phyloP scores from a whole-genome alignment of 768 basidiomycete species.

The Termitomyces bulborhizus region DNA sequence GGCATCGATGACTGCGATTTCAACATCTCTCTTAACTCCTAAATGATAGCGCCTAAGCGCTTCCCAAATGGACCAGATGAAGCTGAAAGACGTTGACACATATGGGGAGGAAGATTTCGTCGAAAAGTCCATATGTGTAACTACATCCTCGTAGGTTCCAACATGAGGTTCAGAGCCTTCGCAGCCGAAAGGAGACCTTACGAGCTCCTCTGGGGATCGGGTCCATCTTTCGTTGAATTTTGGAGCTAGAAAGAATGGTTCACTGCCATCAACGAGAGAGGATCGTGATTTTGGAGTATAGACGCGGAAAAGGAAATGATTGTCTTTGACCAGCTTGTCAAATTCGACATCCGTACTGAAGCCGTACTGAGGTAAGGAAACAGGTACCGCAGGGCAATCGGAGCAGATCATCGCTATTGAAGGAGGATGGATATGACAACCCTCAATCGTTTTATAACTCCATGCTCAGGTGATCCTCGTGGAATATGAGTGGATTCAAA shows the following conservation, averaged over 20 bases:
- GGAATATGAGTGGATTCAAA: slow-evolving; percentile 24
- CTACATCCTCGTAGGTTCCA: slow-evolving; percentile 55
- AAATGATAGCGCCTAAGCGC: slow-evolving; percentile 68
- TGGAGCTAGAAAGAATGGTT: slow-evolving; percentile 66
- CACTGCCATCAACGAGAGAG: slow-evolving; percentile 44
- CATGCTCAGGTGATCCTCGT: slow-evolving; percentile 22
- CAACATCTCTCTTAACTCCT: slow-evolving; percentile 67
- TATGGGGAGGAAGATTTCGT: slow-evolving; percentile 65
- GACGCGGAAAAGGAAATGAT: slow-evolving; percentile 75
- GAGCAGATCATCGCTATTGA: slow-evolving; percentile 17
- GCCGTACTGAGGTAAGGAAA: slow-evolving; percentile 62
- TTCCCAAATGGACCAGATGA: slow-evolving; percentile 81
- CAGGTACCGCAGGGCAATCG: slow-evolving; percentile 8
- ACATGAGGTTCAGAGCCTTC: slow-evolving; percentile 3
- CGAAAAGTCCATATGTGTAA: slow-evolving; percentile 71
- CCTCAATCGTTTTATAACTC: slow-evolving; percentile 13
- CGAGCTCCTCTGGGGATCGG: slow-evolving; percentile 26
- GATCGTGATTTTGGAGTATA: slow-evolving; percentile 66
- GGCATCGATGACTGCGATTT: slow-evolving; percentile 78
- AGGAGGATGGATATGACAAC: background rate
- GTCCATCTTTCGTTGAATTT: slow-evolving; percentile 50
- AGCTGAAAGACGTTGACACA: slow-evolving; percentile 74
- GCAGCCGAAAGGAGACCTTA: background rate
- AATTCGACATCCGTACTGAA: slow-evolving; percentile 62
- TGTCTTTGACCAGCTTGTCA: slow-evolving; percentile 50